Evolutionary conservation across 768 basidiomycete species (phyloP), one percentile per base, ranked within the genome.

Genomic region (Udeniomyces megalosporus): DNA sequence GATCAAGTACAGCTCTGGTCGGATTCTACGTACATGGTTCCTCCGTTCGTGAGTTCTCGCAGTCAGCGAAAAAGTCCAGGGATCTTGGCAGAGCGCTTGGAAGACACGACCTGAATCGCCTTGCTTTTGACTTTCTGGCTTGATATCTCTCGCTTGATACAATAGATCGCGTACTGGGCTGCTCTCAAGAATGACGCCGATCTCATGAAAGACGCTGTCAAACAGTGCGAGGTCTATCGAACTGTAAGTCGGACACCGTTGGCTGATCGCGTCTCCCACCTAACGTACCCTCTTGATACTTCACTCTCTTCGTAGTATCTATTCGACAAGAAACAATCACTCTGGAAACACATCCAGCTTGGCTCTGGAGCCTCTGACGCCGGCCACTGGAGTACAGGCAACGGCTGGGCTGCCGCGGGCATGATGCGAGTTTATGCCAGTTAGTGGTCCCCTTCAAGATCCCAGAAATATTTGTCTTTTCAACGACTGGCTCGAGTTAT

Each of bases 321-420:
- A 17, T 42, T 8, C 17, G 38, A 42, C 17, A 26, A 52, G 26
- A 12, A 12, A 17, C 24, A 26, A 2, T 28, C 14, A 5, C 34
- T 26, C 10, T n/a, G 15, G 7, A 4, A 8, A 20, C 29, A n/a
- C n/a, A n/a, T n/a, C n/a, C n/a, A n/a, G n/a, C n/a, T n/a, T n/a
- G n/a, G n/a, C n/a, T n/a, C n/a, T n/a, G n/a, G n/a, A n/a, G n/a
- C n/a, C n/a, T n/a, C n/a, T n/a, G 49, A 44, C 44, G 31, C 38
- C 3, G 31, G 22, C 24, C 58, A 55, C 26, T 62, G 65, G 66
- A 46, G 44, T 1, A 88, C 88, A 4, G 88, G 88, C 0, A 90
- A 91, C 61, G 89, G 77, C 2, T 93, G 90, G 90, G 90, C 85
- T 0, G 86, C 87, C 0, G 84, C 82, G 20, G 89, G 90, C 0